phyloP scores from a whole-genome alignment of 208 protist genomes.

The Vickermania ingenoplastis region DNA sequence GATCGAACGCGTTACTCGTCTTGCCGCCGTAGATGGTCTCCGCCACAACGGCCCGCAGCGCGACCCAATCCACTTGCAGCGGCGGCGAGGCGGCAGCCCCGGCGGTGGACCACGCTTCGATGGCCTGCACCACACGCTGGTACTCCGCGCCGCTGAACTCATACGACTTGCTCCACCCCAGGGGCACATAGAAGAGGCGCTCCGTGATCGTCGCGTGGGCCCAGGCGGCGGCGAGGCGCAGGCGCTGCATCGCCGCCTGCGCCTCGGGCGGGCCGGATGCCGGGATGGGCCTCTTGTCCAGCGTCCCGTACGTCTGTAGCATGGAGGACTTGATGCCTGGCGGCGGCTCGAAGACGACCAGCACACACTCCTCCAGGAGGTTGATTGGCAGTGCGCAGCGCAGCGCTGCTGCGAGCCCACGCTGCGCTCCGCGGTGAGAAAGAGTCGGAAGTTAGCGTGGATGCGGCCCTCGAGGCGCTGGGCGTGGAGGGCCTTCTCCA shows the following conservation, averaged over 20 bases:
- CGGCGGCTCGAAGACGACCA: slow-evolving; percentile 94
- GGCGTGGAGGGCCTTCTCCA: slow-evolving; percentile 96
- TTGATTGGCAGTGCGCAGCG: slow-evolving; percentile 44
- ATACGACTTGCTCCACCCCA: slow-evolving; percentile 98
- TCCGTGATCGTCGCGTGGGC: slow-evolving; percentile 95
- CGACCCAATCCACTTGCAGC: slow-evolving; percentile 89
- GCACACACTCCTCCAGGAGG: slow-evolving; percentile 61
- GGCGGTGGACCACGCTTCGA: slow-evolving; percentile 85
- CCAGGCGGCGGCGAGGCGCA: slow-evolving; percentile 97
- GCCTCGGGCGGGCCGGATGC: neutral
- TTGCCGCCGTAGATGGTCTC: slow-evolving; percentile 95
- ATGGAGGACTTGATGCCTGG: slow-evolving; percentile 94
- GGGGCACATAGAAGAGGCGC: slow-evolving; percentile 92
- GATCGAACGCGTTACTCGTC: slow-evolving; percentile 97
- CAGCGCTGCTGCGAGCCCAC: slow-evolving; percentile 21
- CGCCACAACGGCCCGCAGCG: slow-evolving; percentile 88
- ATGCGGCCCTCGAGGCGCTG: slow-evolving; percentile 40
- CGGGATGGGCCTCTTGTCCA: slow-evolving; percentile 1
- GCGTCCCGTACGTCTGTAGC: slow-evolving; percentile 71
- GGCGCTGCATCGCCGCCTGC: slow-evolving; percentile 53
- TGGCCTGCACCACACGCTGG: slow-evolving; percentile 80
- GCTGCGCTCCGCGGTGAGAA: slow-evolving; percentile 95
- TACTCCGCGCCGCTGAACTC: slow-evolving; percentile 98
- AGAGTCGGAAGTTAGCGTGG: slow-evolving; percentile 91
- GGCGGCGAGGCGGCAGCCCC: slow-evolving; percentile 6